A percentile compares a stretch with the other conserved stretches of the same genome.
These are phyloP conservation scores for Kalaharituber pfeilii DNA, from an alignment of 2,329 filamentous ascomycete species.

Conservation along the genomic window DNA sequence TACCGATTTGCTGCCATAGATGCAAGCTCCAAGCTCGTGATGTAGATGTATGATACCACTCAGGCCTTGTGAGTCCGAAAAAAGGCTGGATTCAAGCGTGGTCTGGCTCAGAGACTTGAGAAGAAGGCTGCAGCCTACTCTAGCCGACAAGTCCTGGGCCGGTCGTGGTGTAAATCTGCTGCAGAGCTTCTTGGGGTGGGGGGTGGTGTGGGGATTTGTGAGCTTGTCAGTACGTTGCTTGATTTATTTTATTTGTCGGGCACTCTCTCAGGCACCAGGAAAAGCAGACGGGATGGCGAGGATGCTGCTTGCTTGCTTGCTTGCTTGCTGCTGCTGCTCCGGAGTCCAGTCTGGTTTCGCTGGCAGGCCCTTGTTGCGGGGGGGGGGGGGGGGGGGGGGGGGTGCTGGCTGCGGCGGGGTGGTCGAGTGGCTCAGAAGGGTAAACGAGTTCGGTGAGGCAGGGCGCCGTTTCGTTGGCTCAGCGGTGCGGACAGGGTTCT, in stretches of 20 bases:
- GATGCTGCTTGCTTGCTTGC: neutral
- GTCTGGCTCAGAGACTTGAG: neutral
- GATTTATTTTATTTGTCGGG: neutral
- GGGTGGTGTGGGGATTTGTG: no score
- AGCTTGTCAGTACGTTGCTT: no score
- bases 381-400: no score
- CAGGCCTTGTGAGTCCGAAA: neutral
- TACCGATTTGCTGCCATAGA: constrained; percentile 1
- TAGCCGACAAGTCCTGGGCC: neutral
- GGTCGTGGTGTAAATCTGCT: no score
- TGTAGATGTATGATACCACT: neutral
- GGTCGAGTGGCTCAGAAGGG: neutral
- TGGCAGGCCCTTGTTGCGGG: no score
- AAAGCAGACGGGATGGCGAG: neutral
- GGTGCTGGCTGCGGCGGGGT: neutral
- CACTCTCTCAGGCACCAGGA: neutral
- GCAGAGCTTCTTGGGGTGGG: no score
- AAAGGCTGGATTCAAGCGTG: neutral
- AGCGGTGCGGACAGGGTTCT: neutral
- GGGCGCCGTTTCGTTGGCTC: constrained; percentile 1
- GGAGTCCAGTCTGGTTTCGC: neutral
- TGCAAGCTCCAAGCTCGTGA: neutral
- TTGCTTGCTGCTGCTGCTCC: neutral
- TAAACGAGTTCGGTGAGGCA: neutral
- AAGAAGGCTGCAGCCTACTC: neutral